Percentiles rank a stretch among this genome's conserved stretches.
Evolutionary conservation across 225 moss, liverwort and hornwort genomes (phyloP).

Genomic region (Physcomitrellopsis africana): DNA sequence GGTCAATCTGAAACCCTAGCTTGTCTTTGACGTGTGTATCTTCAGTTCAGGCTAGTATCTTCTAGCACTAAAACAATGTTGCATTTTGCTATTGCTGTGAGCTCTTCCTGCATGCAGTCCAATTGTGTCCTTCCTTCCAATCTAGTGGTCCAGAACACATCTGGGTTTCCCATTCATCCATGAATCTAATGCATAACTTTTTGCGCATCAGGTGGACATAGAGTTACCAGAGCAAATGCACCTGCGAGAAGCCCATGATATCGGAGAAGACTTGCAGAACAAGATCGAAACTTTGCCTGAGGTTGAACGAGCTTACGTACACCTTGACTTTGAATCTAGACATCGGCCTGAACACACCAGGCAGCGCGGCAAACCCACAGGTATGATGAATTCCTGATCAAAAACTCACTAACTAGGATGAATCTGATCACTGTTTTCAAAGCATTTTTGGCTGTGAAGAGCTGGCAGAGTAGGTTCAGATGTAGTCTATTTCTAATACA

Average conservation of each 20-base stretch:
- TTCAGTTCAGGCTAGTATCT: not conserved
- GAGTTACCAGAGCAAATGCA: conserved; percentile 70
- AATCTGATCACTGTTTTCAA: too few relatives aligned
- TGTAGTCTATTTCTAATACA: too few relatives aligned
- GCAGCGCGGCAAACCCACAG: not conserved
- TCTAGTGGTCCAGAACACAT: too few relatives aligned
- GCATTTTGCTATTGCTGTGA: not conserved
- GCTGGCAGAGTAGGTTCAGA: too few relatives aligned
- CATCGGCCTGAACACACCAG: conserved; percentile 72
- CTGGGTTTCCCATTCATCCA: conserved; percentile 2
- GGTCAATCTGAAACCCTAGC: conserved; percentile 37
- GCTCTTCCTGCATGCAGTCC: not conserved
- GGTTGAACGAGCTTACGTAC: conserved; percentile 92
- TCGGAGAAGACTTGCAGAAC: conserved; percentile 75
- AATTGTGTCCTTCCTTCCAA: not conserved
- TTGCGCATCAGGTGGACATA: conserved; percentile 70
- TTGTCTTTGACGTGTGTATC: not conserved
- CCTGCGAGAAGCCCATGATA: conserved; percentile 75
- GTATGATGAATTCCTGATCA: not conserved
- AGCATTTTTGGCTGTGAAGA: too few relatives aligned
- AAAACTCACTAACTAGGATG: not conserved
- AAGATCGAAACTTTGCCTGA: conserved; percentile 70
- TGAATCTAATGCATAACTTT: not conserved
- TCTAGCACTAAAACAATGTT: not conserved
- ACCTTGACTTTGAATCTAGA: conserved; percentile 69